A percentile compares a stretch with the other conserved stretches of the same genome.
Evolutionary conservation across 192 early-diverging fungal genomes (phyloP).

Genomic region (Umbelopsis sp.): DNA sequence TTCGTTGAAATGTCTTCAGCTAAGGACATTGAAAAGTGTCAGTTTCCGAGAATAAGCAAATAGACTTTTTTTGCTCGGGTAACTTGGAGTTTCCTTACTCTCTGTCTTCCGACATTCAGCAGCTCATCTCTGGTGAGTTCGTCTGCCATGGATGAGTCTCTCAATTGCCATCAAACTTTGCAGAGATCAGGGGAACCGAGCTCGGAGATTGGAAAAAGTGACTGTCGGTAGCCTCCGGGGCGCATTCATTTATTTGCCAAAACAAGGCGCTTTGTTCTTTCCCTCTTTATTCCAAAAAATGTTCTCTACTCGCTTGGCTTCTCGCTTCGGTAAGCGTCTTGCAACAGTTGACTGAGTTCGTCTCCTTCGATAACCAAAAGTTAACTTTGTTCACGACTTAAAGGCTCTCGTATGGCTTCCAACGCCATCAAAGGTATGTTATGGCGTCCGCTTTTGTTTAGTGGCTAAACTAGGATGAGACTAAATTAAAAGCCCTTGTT

Average conservation of each 20-base stretch:
- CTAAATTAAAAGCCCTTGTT: background rate
- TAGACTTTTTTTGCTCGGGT: background rate
- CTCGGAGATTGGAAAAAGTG: slow-evolving; percentile 11
- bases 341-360: background rate
- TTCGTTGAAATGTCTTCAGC: slow-evolving; percentile 12
- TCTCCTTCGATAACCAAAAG: too few species aligned
- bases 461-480: too few species aligned
- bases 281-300: background rate
- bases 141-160: slow-evolving; percentile 3
- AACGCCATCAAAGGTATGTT: slow-evolving; percentile 2
- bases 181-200: background rate
- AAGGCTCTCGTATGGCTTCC: slow-evolving; percentile 1
- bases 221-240: background rate
- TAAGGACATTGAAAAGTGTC: background rate
- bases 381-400: background rate
- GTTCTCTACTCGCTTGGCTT: slow-evolving; percentile 18
- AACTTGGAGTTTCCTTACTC: background rate
- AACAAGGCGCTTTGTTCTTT: background rate
- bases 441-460: background rate
- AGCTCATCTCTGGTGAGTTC: slow-evolving; percentile 8
- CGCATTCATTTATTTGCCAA: background rate
- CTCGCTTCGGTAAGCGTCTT: slow-evolving; percentile 8
- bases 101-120: slow-evolving; percentile 15
- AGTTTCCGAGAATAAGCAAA: background rate
- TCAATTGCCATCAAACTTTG: background rate